Evolutionary conservation across 1,139 yeast genomes (phyloP), one percentile per base, ranked within the genome.

Genomic region (Debaryomyces sp.): DNA sequence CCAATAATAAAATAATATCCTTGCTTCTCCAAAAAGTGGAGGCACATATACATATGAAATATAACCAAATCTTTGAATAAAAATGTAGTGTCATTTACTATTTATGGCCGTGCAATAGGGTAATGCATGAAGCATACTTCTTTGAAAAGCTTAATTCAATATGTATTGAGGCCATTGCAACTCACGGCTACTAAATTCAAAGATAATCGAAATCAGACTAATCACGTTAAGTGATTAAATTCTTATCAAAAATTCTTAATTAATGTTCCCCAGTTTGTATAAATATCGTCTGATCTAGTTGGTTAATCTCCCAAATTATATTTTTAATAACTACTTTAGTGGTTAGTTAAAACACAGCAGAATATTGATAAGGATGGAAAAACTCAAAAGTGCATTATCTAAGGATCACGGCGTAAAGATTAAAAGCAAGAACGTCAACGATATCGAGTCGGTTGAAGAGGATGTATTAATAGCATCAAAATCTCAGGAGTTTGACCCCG

Each of bases 241-340:
- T 35, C 26, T 35, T 35, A 35, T 35, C 38, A 21, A 35, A 12
- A 22, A 35, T 34, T 34, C 15, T 12, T 21, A 27, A 21, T 7
- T 57, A 88, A 92, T 61, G 75, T 94, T 94, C 62, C 88, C 88
- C 79, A 92, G 94, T 22, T 96, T 80, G 64, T 90, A 87, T 54
- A 82, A 80, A 62, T 90, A 87, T 48, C 89, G 86, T 58, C 84
- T 81, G 88, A 94, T 87, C n/a, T n/a, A n/a, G n/a, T 64, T 89
- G 96, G 74, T 92, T 92, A 66, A 91, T 85, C 70, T 94, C 94
- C 67, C n/a, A n/a, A 94, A 47, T 97, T 96, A 67, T 98, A 80
- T 68, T 92, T 92, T 69, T 91, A 97, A 77, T 96, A 94, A 94
- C 50, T 50, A 67, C 2, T 24, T 5, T 24, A 10, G 21, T 5